Conservation (phyloP, 2,329 filamentous ascomycete species). For the Fusarium sp. region DNA sequence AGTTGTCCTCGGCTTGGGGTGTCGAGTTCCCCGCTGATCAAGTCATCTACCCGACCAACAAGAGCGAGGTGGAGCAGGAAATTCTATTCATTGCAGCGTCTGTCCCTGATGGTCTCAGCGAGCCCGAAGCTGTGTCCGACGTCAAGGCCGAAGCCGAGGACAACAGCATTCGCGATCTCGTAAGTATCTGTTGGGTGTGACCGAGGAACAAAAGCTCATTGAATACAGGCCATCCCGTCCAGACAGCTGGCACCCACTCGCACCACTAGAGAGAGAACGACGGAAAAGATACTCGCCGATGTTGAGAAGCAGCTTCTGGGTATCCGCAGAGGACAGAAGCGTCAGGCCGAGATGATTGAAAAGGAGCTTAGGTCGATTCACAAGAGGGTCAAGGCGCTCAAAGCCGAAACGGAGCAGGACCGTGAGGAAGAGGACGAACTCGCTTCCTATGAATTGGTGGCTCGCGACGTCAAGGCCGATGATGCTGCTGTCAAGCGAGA, state of each 20-base stretch:
- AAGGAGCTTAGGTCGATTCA: too few relatives aligned
- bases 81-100: not conserved
- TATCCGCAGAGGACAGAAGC: too few relatives aligned
- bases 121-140: not conserved
- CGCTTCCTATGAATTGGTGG: not conserved
- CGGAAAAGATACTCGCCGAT: accelerated
- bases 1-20: not conserved
- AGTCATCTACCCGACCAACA: not conserved
- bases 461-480: not conserved
- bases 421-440: not conserved
- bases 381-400: not conserved
- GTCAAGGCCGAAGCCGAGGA: too few relatives aligned
- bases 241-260: too few relatives aligned
- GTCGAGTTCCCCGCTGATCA: not conserved
- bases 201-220: too few relatives aligned
- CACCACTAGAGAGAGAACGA: too few relatives aligned
- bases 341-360: too few relatives aligned
- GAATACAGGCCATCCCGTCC: too few relatives aligned
- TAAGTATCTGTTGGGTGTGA: too few relatives aligned
- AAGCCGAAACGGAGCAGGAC: not conserved
- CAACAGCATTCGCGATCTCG: accelerated
- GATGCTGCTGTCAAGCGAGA: not conserved
- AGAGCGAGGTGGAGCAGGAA: not conserved
- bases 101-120: accelerated
- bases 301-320: too few relatives aligned